Conservation (phyloP, 2,329 filamentous ascomycete species). For the Fusarium verticillioides region DNA sequence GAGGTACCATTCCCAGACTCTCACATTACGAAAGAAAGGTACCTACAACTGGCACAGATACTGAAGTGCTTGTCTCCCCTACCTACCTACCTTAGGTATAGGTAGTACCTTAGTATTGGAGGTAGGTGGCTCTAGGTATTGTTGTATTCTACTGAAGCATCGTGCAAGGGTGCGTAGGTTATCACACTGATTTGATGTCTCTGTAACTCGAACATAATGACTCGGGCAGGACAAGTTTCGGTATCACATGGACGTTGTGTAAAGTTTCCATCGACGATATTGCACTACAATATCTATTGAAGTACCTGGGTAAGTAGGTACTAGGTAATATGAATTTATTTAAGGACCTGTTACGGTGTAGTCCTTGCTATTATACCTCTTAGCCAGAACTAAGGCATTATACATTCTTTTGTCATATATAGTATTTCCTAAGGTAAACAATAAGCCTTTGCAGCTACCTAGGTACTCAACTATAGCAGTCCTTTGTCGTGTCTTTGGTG, state of each 20-base stretch:
- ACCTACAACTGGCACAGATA: neutral
- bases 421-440: no score
- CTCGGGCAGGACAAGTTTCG: neutral
- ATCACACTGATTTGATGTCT: neutral
- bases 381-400: neutral
- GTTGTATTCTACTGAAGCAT: neutral
- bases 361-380: neutral
- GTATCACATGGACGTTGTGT: conserved; percentile 4
- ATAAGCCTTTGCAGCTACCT: neutral
- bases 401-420: neutral
- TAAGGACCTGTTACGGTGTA: neutral
- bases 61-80: neutral
- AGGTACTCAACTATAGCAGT: neutral
- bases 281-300: neutral
- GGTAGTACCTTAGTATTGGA: no score
- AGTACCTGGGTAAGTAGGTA: neutral
- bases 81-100: no score
- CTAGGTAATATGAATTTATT: neutral
- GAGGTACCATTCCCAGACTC: neutral
- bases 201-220: neutral
- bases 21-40: neutral
- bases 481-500: neutral
- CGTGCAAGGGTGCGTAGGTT: neutral
- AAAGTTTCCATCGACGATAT: neutral
- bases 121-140: neutral